These are phyloP conservation scores for Tuber microsphaerosporum DNA, from an alignment of 495 filamentous ascomycete species.

Conservation along the genomic window DNA sequence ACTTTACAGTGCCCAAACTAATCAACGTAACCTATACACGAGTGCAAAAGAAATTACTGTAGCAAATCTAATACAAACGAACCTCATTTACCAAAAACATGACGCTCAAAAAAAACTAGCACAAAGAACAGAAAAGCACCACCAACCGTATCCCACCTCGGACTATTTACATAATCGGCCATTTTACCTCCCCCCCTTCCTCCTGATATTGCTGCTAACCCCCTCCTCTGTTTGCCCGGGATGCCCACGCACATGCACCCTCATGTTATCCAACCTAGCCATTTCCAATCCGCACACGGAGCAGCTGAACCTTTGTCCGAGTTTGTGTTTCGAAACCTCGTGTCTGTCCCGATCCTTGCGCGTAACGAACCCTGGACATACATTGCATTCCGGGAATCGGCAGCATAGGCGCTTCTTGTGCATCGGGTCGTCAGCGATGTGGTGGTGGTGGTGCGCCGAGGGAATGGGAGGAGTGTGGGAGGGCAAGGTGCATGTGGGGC, in stretches of 20 bases:
- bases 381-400: background rate
- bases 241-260: constrained; percentile 15
- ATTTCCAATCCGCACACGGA: constrained; percentile 6
- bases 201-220: background rate
- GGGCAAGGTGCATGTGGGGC: background rate
- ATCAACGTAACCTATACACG: background rate
- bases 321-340: constrained; percentile 16
- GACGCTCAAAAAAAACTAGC: no score
- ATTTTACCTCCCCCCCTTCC: background rate
- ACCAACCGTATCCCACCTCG: no score
- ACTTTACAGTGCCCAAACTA: no score
- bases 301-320: constrained; percentile 8
- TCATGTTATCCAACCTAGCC: constrained; percentile 13
- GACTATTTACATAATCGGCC: background rate
- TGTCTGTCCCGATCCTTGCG: constrained; percentile 29
- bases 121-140: no score
- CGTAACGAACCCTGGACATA: constrained; percentile 7
- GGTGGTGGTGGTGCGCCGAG: background rate
- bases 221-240: background rate
- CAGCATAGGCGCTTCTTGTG: constrained; percentile 29
- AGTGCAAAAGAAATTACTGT: background rate
- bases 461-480: background rate
- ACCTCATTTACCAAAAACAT: background rate
- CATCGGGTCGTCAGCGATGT: background rate
- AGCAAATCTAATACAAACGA: no score